Evolutionary conservation across 805 yeast species (phyloP).

Genomic region (Saccharomycopsis babjevae): DNA sequence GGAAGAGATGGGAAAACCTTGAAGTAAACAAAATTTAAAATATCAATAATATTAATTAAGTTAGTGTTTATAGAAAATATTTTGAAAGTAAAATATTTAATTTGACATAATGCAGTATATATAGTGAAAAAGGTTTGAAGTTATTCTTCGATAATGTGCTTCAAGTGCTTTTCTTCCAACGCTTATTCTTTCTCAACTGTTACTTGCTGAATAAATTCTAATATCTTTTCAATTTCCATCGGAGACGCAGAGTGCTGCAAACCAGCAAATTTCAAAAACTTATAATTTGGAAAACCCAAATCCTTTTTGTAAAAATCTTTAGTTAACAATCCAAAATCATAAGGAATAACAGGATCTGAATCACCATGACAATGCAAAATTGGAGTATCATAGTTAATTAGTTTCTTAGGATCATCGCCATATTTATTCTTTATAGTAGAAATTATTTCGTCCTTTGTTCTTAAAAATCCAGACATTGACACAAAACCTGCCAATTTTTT

Average conservation of each 20-base stretch:
- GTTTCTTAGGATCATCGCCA: conserved; percentile 20
- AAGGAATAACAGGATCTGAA: conserved; percentile 53
- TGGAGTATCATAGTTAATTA: conserved; percentile 52
- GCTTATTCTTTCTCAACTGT: conserved; percentile 17
- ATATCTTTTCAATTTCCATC: conserved; percentile 30
- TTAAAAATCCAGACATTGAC: conserved; percentile 67
- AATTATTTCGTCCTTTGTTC: conserved; percentile 26
- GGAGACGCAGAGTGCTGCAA: conserved; percentile 31
- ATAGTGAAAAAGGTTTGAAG: no score
- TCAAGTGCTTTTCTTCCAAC: no score
- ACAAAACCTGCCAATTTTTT: conserved; percentile 69
- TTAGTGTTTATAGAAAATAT: no score
- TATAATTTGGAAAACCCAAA: conserved; percentile 29
- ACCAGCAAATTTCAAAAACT: conserved; percentile 22
- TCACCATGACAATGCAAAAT: conserved; percentile 86
- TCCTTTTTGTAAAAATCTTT: conserved; percentile 26
- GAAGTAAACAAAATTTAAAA: no score
- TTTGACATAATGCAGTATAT: no score
- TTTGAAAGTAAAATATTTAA: no score
- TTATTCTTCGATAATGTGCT: no score
- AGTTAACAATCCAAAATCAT: conserved; percentile 28
- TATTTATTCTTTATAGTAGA: conserved; percentile 19
- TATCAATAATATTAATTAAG: no score
- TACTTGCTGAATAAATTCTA: conserved; percentile 24
- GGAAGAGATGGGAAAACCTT: no score